Base-by-base conservation (phyloP, 2,329 filamentous ascomycete species). In the Esteya vermicola region DNA sequence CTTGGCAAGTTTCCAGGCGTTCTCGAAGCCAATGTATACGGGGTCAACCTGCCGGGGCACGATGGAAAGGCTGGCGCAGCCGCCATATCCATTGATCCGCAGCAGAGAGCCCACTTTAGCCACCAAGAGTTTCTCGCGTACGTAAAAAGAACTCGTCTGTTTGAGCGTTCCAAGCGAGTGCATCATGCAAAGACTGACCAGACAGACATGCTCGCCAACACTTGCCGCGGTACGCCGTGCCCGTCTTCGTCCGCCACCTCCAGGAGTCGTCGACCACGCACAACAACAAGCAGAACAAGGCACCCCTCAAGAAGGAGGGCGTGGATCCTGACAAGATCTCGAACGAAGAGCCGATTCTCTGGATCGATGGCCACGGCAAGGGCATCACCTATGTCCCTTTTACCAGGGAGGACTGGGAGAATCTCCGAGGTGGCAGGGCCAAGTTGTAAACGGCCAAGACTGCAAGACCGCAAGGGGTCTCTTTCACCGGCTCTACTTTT, bases 1-100 rank as follows among this genome's bases (percentile, higher is more conserved):
- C 59, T 93, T 0, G 79, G 82, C 18, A 60, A 65, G 1, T 81
- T 85, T 51, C 64, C 77, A 0, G 64, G 65, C 2, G 66, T 93
- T 14, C 64, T 70, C 20, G 85, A 93, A 60, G 81, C 83, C 26
- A 93, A 91, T 50, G 85, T 93, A 30, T 93, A 93, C 51, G 85
- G 85, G 19, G 82, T 93, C 3, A 58, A 75, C 32, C 60, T 93
- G 6, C 85, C 85, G 0, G 70, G 82, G 45, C 84, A 93, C 52
- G 85, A 93, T 52, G 85, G 85, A 21, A 70, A 85, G 27, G 85
- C 85, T 0, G 85, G 85, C 2, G 93, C 85, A 48, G 85, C 43
- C 1, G 48, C 48, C 14, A 37, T 50, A 19, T 42, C 39, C 32
- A 12, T 50, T 7, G 46, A 48, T 30, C 47, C 46, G 3, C 26